Percentiles rank a stretch among this genome's conserved stretches.
phyloP scores from a whole-genome alignment of 2,329 filamentous ascomycete species.

The Trichoderma endophyticum region DNA sequence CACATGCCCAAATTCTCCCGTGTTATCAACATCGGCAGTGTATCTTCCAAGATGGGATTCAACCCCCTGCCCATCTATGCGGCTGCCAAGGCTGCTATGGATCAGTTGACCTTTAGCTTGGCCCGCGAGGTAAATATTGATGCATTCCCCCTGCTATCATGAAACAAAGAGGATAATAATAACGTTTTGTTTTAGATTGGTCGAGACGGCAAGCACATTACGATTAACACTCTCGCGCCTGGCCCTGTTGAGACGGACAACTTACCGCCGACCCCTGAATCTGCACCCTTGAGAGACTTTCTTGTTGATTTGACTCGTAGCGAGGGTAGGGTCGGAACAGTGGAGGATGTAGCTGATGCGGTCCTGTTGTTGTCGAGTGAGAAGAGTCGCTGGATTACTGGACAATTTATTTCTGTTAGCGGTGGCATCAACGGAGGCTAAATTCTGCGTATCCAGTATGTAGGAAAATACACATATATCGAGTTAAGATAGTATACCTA shows the following conservation, averaged over 20 bases:
- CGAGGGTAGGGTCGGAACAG: conserved; percentile 30
- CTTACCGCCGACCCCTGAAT: conserved; percentile 10
- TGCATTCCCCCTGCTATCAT: not conserved
- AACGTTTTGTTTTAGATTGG: conserved; percentile 7
- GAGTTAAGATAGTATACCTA: not conserved
- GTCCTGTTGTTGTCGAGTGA: conserved; percentile 20
- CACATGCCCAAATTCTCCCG: not conserved
- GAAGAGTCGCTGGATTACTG: conserved; percentile 24
- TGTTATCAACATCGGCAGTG: conserved; percentile 7
- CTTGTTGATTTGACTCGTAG: conserved; percentile 28
- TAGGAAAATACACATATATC: not conserved
- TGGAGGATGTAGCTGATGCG: conserved; percentile 35
- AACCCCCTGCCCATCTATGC: conserved; percentile 18
- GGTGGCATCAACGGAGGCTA: conserved; percentile 20
- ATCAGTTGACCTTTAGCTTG: conserved; percentile 31
- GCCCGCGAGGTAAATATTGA: conserved; percentile 29
- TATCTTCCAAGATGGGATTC: not conserved
- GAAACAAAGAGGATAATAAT: not conserved
- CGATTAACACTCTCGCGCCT: conserved; percentile 39
- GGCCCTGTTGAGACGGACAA: conserved; percentile 36
- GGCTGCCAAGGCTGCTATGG: conserved; percentile 32
- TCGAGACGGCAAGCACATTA: conserved; percentile 25
- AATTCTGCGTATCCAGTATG: not conserved
- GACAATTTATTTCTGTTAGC: conserved; percentile 23
- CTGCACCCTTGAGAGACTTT: not conserved